Evolutionary conservation across 2,329 filamentous ascomycete genomes (phyloP), one percentile per base, ranked within the genome.

Genomic region (Lasiodiplodia theobromae): DNA sequence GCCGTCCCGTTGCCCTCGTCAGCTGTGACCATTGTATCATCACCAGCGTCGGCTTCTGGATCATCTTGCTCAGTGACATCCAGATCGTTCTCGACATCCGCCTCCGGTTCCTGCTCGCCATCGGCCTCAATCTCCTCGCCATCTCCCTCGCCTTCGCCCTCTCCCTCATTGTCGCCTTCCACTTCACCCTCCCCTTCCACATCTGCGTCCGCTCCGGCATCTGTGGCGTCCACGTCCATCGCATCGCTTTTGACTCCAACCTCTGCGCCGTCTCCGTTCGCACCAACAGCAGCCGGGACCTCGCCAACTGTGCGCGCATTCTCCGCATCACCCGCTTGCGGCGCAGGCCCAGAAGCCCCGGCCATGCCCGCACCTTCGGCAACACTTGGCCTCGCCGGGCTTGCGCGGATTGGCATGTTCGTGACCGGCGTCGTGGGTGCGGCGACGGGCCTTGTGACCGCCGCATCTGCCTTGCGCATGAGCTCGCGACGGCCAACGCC

Each of bases 401-500:
- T 49, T 11, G 51, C 58, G 12, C 60, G 40, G 10, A 69, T 69
- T 8, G 67, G 67, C 18, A 69, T 65, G 21, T 23, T 65, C 12
- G 67, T 38, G 10, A 49, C 31, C 2, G 44, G 47, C 6, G 60
- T 34, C n/a, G 60, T 64, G 14, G 60, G 16, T 6, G 66, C 57
- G 5, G 37, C 21, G n/a, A 65, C 58, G 0, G 67, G 60, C 14
- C 81, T 73, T 62, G 80, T 75, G 2, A 85, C 82, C 69, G 87
- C 87, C 0, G 84, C 83, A 75, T 90, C 88, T 10, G 88, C 87
- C 71, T 84, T 84, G 54, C 85, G 84, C 69, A 87, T 84, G 31
- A 90, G 83, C 71, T 90, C 88, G 16, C 87, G 82, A 34, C 87
- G 82, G 7, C 87, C 86, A 7, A 90, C 86, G 6, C 87, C 86